Base-by-base conservation (phyloP, 495 filamentous ascomycete genomes). In the Penicillium paradoxum region DNA sequence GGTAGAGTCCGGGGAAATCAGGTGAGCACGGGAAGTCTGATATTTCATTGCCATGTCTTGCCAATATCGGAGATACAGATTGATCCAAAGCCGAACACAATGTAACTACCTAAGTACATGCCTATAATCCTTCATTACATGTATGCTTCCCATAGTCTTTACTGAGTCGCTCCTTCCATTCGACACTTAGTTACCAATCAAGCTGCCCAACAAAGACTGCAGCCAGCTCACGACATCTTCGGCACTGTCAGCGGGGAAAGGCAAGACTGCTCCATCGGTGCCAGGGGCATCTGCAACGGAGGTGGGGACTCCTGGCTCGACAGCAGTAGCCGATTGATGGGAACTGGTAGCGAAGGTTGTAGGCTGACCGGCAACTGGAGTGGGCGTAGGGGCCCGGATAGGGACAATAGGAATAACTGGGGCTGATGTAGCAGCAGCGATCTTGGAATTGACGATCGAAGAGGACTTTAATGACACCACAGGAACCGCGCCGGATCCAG, bases 401-500 rank as follows among this genome's bases (percentile, higher is more conserved):
- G 49, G 25, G 14, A 9, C 39, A 25, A 37, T 14, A 6, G 49
- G 25, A 15, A 9, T 37, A 25, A 37, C 11, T 14, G 34, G 14
- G 38, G 37, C 25, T 0, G 47, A 24, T 22, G 49, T 43, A 25
- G 19, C 49, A 18, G 29, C 38, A 13, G 10, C 29, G 3, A 17
- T 32, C 19, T 6, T 25, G 19, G 49, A 27, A 29, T 25, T 43
- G 18, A 14, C 22, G 4, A 15, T 13, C 24, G 24, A 37, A 6
- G 18, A 34, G 13, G 32, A 10, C 44, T 46, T 17, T 18, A 50
- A 56, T 19, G 51, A 50, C 32, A 45, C 49, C 15, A 40, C 30
- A 46, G 58, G 54, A 54, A 42, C 37, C 42, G 54, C 47, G 50
- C 54, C 21, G 14, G 57, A 58, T 45, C 53, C 60, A 18, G 64